A percentile compares a stretch with the other conserved stretches of the same genome.
Evolutionary conservation across 1,284 basidiomycete genomes (phyloP).

Genomic region (Tranzscheliella williamsii): DNA sequence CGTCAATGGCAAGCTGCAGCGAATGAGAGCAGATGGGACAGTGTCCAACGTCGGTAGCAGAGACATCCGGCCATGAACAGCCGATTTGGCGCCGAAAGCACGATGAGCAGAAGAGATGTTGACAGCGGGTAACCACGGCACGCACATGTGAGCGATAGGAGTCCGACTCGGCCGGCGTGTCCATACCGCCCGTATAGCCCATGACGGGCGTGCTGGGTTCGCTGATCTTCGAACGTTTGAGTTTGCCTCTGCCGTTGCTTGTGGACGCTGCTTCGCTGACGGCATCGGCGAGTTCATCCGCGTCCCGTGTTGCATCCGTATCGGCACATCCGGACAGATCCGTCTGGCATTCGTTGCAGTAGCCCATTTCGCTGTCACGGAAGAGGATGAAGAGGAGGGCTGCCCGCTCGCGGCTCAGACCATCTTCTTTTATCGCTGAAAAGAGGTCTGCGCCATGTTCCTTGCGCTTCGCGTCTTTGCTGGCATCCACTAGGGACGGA

Average conservation of each 20-base stretch:
- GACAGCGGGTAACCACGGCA: slow-evolving; percentile 77
- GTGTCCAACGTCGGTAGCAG: slow-evolving; percentile 52
- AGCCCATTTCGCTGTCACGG: slow-evolving; percentile 80
- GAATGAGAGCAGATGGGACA: slow-evolving; percentile 72
- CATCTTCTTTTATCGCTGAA: slow-evolving; percentile 72
- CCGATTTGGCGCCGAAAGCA: slow-evolving; percentile 59
- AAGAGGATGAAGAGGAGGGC: slow-evolving; percentile 77
- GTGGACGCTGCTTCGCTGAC: slow-evolving; percentile 63
- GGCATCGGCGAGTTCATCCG: slow-evolving; percentile 65
- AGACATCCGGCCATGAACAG: slow-evolving; percentile 27
- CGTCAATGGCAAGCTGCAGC: slow-evolving; percentile 46
- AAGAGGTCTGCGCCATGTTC: slow-evolving; percentile 67
- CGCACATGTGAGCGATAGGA: not conserved
- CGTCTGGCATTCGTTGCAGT: slow-evolving; percentile 81
- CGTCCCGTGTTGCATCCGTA: slow-evolving; percentile 30
- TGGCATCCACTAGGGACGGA: slow-evolving; percentile 78
- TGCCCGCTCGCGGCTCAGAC: slow-evolving; percentile 77
- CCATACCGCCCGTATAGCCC: not conserved
- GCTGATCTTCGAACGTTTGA: slow-evolving; percentile 10
- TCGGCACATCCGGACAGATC: slow-evolving; percentile 67
- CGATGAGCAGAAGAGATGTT: slow-evolving; percentile 74
- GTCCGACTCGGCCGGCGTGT: not conserved
- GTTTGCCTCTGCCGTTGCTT: slow-evolving; percentile 4
- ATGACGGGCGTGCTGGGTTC: not conserved
- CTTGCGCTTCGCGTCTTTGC: slow-evolving; percentile 62